A percentile compares a stretch with the other conserved stretches of the same genome.
These are phyloP conservation scores for Apophysomyces trapeziformis DNA, from an alignment of 371 early-diverging fungal genomes.

Conservation along the genomic window DNA sequence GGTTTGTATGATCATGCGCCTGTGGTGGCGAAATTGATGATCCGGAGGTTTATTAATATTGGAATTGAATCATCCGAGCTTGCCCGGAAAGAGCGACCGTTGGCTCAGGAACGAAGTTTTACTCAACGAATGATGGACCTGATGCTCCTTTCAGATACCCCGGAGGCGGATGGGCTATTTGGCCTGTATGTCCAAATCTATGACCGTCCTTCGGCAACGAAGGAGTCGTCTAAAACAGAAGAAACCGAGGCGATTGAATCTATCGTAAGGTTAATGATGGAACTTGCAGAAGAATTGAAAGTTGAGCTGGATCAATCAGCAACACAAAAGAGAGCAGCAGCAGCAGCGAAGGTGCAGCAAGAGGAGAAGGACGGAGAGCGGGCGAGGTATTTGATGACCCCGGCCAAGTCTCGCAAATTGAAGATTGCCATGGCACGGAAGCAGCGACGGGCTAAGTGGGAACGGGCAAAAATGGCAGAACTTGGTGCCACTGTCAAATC, in stretches of 20 bases:
- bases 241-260: conserved; percentile 12
- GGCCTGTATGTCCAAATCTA: conserved; percentile 27
- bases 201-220: conserved; percentile 8
- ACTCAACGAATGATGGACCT: conserved; percentile 35
- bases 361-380: background rate
- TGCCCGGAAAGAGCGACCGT: background rate
- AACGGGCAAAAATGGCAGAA: background rate
- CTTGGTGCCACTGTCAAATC: background rate
- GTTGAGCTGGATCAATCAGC: conserved; percentile 12
- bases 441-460: background rate
- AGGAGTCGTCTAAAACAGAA: background rate
- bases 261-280: conserved; percentile 24
- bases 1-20: conserved; percentile 50
- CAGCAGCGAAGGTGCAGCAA: background rate
- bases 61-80: conserved; percentile 17
- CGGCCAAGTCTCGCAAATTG: background rate
- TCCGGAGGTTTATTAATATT: conserved; percentile 25
- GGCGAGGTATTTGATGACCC: background rate
- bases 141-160: conserved; percentile 39
- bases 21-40: conserved; percentile 40
- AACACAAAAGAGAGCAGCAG: background rate
- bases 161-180: conserved; percentile 38
- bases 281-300: conserved; percentile 30
- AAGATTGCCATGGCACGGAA: background rate
- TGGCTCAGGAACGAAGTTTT: conserved; percentile 14